A percentile compares a stretch with the other conserved stretches of the same genome.
Conservation (phyloP, 371 early-diverging fungal genomes). For the Conidiobolus incongruus region DNA sequence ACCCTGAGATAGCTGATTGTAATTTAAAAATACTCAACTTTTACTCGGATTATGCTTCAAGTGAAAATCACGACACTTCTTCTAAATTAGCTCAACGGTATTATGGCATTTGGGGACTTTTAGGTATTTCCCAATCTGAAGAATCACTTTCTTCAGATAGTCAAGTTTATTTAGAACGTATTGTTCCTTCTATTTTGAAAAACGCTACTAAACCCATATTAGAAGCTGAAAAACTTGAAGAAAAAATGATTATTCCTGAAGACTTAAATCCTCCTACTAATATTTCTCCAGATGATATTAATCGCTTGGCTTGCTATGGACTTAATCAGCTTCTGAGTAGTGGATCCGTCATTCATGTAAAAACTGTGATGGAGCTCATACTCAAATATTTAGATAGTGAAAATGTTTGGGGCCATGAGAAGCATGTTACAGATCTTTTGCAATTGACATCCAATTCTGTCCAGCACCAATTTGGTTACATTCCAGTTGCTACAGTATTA, state of each 20-base stretch:
- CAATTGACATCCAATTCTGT: not conserved
- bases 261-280: too few relatives aligned
- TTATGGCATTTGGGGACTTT: constrained; percentile 12
- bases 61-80: constrained; percentile 12
- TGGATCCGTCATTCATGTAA: too few relatives aligned
- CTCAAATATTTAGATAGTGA: too few relatives aligned
- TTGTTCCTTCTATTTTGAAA: constrained; percentile 27
- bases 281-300: too few relatives aligned
- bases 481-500: constrained; percentile 31
- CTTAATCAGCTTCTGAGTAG: too few relatives aligned
- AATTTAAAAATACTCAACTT: constrained; percentile 29
- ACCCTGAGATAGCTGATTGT: constrained; percentile 30
- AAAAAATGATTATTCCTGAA: constrained; percentile 4
- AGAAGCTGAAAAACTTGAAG: constrained; percentile 10
- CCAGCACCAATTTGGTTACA: constrained; percentile 38
- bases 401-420: too few relatives aligned
- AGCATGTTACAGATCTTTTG: constrained; percentile 1
- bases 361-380: too few relatives aligned
- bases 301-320: too few relatives aligned
- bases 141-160: constrained; percentile 25
- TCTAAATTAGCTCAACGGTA: not conserved
- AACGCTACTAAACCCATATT: constrained; percentile 12
- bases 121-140: constrained; percentile 21
- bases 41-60: constrained; percentile 30
- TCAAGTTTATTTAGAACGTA: constrained; percentile 21